Conservation (phyloP, 2,329 filamentous ascomycete species). For the Aspergillus neotritici region DNA sequence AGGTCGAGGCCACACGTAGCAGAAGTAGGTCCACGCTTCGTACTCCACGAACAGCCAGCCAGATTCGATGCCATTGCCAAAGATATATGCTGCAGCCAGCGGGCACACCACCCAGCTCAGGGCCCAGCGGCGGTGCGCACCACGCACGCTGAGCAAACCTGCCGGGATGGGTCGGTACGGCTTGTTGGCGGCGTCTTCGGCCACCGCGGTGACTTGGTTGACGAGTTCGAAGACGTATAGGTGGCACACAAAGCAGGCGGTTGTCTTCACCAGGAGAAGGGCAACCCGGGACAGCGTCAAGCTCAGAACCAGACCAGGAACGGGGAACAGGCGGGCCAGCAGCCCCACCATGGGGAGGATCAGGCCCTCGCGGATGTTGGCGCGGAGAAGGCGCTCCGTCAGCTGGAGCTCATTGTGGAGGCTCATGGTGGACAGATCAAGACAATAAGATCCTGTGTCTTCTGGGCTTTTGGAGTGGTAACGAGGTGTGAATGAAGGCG, state of each 20-base stretch:
- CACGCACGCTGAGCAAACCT: background rate
- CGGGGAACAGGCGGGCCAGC: slow-evolving; percentile 3
- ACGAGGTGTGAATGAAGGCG: no score
- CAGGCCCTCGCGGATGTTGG: slow-evolving; percentile 3
- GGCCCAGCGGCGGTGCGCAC: background rate
- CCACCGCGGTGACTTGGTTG: slow-evolving; percentile 3
- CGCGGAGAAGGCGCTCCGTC: background rate
- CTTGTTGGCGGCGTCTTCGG: slow-evolving; percentile 3
- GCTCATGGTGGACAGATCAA: background rate
- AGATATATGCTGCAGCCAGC: no score
- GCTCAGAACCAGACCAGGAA: background rate
- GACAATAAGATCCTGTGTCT: no score
- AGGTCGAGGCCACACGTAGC: slow-evolving; percentile 6
- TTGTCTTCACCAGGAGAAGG: background rate
- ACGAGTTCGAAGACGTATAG: slow-evolving; percentile 5
- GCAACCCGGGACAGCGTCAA: background rate
- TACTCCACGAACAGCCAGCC: slow-evolving; percentile 1
- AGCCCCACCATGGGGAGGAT: slow-evolving; percentile 2
- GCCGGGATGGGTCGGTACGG: slow-evolving; percentile 2
- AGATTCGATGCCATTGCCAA: background rate
- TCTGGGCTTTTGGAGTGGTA: no score
- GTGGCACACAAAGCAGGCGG: slow-evolving; percentile 2
- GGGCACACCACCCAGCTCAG: background rate
- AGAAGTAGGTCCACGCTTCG: slow-evolving; percentile 2
- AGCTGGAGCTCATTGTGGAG: slow-evolving; percentile 1